Base-by-base conservation (phyloP, 2,329 filamentous ascomycete genomes). In the Graphium sp. region DNA sequence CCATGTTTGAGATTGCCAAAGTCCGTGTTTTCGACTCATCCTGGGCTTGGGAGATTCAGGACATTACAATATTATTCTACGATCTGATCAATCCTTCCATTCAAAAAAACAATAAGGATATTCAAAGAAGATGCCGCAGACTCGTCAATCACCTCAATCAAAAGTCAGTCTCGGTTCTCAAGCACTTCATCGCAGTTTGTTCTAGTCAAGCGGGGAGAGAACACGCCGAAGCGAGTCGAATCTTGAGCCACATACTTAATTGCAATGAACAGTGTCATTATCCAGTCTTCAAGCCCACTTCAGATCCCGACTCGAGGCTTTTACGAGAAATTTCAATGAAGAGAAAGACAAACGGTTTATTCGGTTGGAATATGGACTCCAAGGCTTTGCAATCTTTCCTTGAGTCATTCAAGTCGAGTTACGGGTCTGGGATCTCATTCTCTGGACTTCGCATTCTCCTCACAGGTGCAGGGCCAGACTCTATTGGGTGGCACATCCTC, bases 141-240 rank as follows among this genome's bases (percentile, higher is more conserved):
- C 89, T 98, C 56, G 98, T 98, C 89, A 98, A 94, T 62, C 80
- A 89, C 37, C 92, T 89, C 20, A 98, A 95, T 50, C 89, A 89
- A 3, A 79, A 82, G 20, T 72, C 98, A 2, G 69, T 98, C 33
- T 85, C 98, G 42, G 98, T 94, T 56, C 98, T 98, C 89, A 89
- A 98, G 50, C 95, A 98, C 45, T 89, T 98, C 58, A 98, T 98
- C 46, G 89, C 98, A 45, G 89, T 95, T 60, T 95, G 87, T 59
- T 89, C 89, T 1, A 85, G 85, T 0, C 85, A 98, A 47, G 78
- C 87, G 28, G 89, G 89, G 34, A 89, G 98, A 59, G 98, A 89
- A 2, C 98, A 98, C 56, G 65, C 24, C 18, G 19, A 6, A 58
- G 64, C 43, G 91, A 89, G 62, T 84, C 83, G 52, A 94, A 93